phyloP scores from a whole-genome alignment of 495 filamentous ascomycete genomes.

The Penicillium maclennaniae region DNA sequence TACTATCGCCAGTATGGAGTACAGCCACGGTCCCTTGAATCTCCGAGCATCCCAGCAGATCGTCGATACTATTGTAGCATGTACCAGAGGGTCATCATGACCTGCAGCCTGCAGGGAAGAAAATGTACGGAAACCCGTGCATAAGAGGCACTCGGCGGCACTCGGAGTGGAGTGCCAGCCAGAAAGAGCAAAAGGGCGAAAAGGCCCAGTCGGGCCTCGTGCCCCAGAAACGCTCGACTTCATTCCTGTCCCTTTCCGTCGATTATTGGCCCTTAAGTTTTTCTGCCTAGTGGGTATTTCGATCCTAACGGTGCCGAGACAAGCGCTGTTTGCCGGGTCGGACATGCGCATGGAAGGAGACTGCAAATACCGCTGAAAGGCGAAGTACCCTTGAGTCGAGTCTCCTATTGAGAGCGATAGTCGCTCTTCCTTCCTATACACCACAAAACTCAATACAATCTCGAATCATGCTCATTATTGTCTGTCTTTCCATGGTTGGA shows the following conservation, averaged over 20 bases:
- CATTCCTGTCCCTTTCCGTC: constrained; percentile 13
- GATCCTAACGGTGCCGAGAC: constrained; percentile 3
- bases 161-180: constrained; percentile 10
- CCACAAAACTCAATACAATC: not conserved
- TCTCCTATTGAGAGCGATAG: not conserved
- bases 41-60: not conserved
- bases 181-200: constrained; percentile 22
- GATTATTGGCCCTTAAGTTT: constrained; percentile 8
- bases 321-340: constrained; percentile 13
- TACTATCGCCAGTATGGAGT: not conserved
- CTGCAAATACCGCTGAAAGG: constrained; percentile 4
- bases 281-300: constrained; percentile 6
- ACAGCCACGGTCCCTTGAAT: constrained; percentile 8
- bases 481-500: not conserved
- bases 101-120: constrained; percentile 25
- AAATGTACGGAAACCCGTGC: constrained; percentile 18
- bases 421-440: too few species aligned
- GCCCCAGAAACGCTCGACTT: constrained; percentile 13
- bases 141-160: constrained; percentile 13
- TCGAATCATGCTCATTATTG: not conserved
- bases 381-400: not conserved
- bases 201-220: constrained; percentile 13
- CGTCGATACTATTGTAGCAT: not conserved
- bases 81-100: constrained; percentile 12
- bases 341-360: constrained; percentile 14